Conservation (phyloP, 441 rosid genomes). For the Pelargonium myrrhifolium region DNA sequence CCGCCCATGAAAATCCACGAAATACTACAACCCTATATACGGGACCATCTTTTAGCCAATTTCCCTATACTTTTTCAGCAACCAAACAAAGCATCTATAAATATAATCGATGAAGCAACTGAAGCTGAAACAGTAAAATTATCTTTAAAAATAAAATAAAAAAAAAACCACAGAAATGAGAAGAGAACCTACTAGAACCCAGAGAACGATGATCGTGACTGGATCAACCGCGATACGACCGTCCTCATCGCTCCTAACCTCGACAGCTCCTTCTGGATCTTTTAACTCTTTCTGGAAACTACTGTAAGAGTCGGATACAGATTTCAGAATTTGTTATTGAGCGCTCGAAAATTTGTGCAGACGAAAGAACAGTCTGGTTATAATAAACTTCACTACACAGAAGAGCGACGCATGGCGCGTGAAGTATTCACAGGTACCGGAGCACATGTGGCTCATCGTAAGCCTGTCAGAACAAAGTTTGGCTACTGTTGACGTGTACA, state of each 20-base stretch:
- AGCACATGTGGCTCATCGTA: slow-evolving; percentile 26
- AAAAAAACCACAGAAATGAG: background rate
- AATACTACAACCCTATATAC: background rate
- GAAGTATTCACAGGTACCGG: slow-evolving; percentile 14
- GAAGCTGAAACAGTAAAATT: background rate
- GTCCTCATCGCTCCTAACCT: slow-evolving; percentile 32
- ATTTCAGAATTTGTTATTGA: background rate
- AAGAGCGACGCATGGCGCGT: slow-evolving; percentile 29
- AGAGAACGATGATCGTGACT: slow-evolving; percentile 34
- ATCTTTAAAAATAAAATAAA: background rate
- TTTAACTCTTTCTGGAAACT: background rate
- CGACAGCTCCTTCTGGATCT: background rate
- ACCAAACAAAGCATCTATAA: background rate
- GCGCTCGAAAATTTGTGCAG: background rate
- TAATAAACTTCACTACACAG: background rate
- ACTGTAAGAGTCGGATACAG: too few species aligned
- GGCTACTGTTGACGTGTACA: background rate
- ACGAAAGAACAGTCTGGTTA: background rate
- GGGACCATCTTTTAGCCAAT: background rate
- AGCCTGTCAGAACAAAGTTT: slow-evolving; percentile 15
- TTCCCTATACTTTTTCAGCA: background rate
- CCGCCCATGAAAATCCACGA: background rate
- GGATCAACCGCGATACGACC: slow-evolving; percentile 51
- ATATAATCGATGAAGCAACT: background rate
- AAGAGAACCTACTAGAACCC: slow-evolving; percentile 35